These are phyloP conservation scores for Fusarium albidum DNA, from an alignment of 2,329 filamentous ascomycete species.

Conservation along the genomic window DNA sequence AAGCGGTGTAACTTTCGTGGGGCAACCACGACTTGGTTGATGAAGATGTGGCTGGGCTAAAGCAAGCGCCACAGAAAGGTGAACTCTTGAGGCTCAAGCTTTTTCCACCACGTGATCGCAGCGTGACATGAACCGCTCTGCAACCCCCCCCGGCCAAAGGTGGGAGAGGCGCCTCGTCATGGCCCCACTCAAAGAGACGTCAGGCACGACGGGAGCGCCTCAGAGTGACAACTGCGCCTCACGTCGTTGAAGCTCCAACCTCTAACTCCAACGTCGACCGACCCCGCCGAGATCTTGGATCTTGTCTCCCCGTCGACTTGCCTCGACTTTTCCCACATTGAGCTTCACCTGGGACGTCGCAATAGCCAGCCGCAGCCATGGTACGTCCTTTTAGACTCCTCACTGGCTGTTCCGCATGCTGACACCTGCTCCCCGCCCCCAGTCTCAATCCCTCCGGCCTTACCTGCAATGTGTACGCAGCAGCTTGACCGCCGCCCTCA, in stretches of 20 bases:
- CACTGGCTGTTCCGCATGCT: slow-evolving; percentile 18
- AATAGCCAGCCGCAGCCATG: slow-evolving; percentile 27
- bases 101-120: slow-evolving; percentile 18
- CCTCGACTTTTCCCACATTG: slow-evolving; percentile 15
- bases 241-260: slow-evolving; percentile 37
- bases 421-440: slow-evolving; percentile 26
- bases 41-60: slow-evolving; percentile 19
- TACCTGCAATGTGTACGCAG: slow-evolving; percentile 97
- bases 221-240: slow-evolving; percentile 35
- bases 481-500: slow-evolving; percentile 91
- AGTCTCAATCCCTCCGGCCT: slow-evolving; percentile 96
- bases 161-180: slow-evolving; percentile 23
- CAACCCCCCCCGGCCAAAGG: slow-evolving; percentile 4
- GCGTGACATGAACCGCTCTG: neutral
- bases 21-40: slow-evolving; percentile 16
- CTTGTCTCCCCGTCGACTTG: slow-evolving; percentile 22
- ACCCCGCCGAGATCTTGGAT: slow-evolving; percentile 39
- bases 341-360: slow-evolving; percentile 12
- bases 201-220: slow-evolving; percentile 34
- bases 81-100: slow-evolving; percentile 23
- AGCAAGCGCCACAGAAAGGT: slow-evolving; percentile 16
- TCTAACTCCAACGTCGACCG: slow-evolving; percentile 36
- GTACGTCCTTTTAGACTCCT: slow-evolving; percentile 16
- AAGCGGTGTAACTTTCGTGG: slow-evolving; percentile 37
- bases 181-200: slow-evolving; percentile 45